Conservation (phyloP, 208 protist species). For the Blastocrithidia nonstop region DNA sequence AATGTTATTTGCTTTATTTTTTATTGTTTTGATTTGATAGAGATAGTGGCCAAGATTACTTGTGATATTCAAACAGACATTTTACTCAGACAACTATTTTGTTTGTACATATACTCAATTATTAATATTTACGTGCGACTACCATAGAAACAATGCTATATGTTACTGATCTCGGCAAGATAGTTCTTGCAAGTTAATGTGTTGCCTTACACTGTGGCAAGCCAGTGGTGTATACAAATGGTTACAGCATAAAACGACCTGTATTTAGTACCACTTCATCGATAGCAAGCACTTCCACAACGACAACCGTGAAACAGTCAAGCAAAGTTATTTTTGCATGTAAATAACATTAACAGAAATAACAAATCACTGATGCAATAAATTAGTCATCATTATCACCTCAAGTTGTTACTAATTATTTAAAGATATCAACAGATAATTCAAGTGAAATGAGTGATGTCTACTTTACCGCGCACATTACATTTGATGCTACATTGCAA, state of each 20-base stretch:
- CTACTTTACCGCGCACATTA: conserved; percentile 31
- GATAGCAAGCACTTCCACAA: background rate
- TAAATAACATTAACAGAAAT: conserved; percentile 17
- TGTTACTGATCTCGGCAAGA: conserved; percentile 22
- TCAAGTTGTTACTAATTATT: too few species aligned
- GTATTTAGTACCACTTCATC: conserved; percentile 14
- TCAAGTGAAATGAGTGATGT: too few species aligned
- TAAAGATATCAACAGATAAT: too few species aligned
- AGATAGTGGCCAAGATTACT: too few species aligned
- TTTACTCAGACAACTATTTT: too few species aligned
- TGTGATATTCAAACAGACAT: background rate
- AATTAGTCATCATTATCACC: too few species aligned
- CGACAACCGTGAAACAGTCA: background rate
- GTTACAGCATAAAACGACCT: conserved; percentile 34
- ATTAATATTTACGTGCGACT: conserved; percentile 2
- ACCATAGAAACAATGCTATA: conserved; percentile 15
- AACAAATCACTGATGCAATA: too few species aligned
- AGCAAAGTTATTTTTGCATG: conserved; percentile 18
- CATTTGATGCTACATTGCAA: background rate
- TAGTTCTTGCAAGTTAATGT: conserved; percentile 17
- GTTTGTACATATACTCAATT: conserved; percentile 5
- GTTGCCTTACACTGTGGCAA: conserved; percentile 6
- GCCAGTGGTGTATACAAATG: conserved; percentile 19
- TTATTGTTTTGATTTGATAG: too few species aligned
- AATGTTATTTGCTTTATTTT: too few species aligned